These are phyloP conservation scores for Rhizopus delemar DNA, from an alignment of 371 early-diverging fungal species.

Conservation along the genomic window DNA sequence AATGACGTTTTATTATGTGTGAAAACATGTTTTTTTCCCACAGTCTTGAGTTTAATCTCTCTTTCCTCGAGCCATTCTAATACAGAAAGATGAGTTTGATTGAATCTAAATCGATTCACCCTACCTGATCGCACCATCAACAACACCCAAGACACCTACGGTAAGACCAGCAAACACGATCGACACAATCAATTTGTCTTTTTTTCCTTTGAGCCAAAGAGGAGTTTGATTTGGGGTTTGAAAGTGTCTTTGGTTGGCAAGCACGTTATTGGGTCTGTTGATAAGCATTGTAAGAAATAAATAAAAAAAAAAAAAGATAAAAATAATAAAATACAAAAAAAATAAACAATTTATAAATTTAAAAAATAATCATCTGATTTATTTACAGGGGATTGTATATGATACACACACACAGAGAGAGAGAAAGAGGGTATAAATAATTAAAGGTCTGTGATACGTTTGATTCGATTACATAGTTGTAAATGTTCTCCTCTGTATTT, in stretches of 20 bases:
- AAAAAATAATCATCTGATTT: conserved; percentile 14
- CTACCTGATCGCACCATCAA: conserved; percentile 35
- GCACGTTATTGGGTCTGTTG: conserved; percentile 40
- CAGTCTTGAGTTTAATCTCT: conserved; percentile 8
- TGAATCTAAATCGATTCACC: background rate
- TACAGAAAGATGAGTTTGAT: background rate
- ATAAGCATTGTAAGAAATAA: conserved; percentile 24
- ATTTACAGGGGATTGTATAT: conserved; percentile 2
- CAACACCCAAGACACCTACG: conserved; percentile 35
- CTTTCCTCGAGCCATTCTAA: conserved; percentile 23
- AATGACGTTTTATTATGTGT: too few relatives aligned
- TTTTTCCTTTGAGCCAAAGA: conserved; percentile 37
- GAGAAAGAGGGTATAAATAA: conserved; percentile 3
- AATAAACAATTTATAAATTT: background rate
- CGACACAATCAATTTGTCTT: conserved; percentile 29
- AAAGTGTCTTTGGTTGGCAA: conserved; percentile 36
- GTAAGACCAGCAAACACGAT: conserved; percentile 35
- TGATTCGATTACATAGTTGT: conserved; percentile 41
- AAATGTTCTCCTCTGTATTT: conserved; percentile 58
- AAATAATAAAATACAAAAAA: conserved; percentile 22
- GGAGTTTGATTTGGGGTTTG: conserved; percentile 39
- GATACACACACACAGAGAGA: too few relatives aligned
- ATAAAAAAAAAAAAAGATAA: conserved; percentile 19
- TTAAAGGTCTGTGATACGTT: conserved; percentile 32
- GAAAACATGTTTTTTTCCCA: too few relatives aligned